Base-by-base conservation (phyloP, 2,329 filamentous ascomycete genomes). In the Aureobasidium sp. region DNA sequence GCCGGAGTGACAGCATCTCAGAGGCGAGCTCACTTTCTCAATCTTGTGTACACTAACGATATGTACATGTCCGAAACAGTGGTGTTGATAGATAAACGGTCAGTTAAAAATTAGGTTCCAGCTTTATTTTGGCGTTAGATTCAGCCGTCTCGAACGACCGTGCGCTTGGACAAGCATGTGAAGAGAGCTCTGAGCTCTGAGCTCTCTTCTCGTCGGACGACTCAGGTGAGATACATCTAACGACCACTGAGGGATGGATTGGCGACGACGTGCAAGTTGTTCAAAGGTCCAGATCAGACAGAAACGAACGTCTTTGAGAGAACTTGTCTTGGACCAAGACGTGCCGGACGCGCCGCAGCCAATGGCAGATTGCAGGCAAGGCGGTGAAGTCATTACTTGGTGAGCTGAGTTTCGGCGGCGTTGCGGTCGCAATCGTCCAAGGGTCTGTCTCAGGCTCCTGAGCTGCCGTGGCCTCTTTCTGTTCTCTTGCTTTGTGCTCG, bases 321-420 rank as follows among this genome's bases (percentile, higher is more conserved):
- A n/a, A 21, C 5, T n/a, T 50, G 45, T 50, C 45, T 50, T 30
- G 45, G 24, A 22, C n/a, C 6, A 10, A 30, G 17, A 21, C 32
- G 11, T 27, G 25, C 19, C 30, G 37, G 35, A 14, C 24, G 30
- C 14, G 10, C 24, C 17, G 35, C 34, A 50, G 35, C 45, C 45
- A 50, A 50, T 50, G 17, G 14, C 16, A 30, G 45, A 50, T 50
- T 50, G 25, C 32, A 22, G 24, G 22, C 30, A 30, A 25, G 47
- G 47, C 25, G 24, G 47, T 51, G 48, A 51, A 51, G 37, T 41
- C 48, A 51, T 51, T 7, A 41, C 34, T n/a, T 41, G 44, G 30
- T 41, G 35, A 17, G 37, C 37, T 51, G 19, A 25, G 48, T 51
- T 51, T 51, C 37, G 48, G 48, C 48, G 37, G 37, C 48, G 48